Percentiles rank a stretch among this genome's conserved stretches.
phyloP scores from a whole-genome alignment of 257 asterid genomes.

The Plantago elongata region DNA sequence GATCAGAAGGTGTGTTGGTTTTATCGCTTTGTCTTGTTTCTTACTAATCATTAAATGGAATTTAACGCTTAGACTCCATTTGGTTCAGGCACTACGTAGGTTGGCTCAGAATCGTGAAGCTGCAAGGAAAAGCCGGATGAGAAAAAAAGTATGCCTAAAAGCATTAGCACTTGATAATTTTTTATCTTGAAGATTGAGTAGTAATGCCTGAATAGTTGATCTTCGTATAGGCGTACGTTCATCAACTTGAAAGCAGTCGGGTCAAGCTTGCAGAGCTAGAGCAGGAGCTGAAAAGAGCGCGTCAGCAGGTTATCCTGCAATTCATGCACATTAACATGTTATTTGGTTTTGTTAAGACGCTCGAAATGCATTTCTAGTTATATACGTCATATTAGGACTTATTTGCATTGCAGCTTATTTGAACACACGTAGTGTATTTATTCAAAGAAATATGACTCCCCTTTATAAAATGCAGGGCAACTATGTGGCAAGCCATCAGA shows the following conservation, averaged over 20 bases:
- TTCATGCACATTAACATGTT: neutral
- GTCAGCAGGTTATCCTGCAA: conserved; percentile 59
- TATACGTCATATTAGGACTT: too few species aligned
- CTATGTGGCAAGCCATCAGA: conserved; percentile 39
- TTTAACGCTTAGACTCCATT: conserved; percentile 1
- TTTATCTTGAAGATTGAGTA: neutral
- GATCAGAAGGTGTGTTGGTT: conserved; percentile 42
- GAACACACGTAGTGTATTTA: too few species aligned
- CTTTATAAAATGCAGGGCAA: conserved; percentile 37
- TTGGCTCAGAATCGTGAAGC: conserved; percentile 99
- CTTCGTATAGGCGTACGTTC: conserved; percentile 73
- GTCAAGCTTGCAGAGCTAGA: conserved; percentile 70
- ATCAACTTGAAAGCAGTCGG: conserved; percentile 84
- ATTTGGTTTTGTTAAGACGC: neutral
- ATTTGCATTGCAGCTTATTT: too few species aligned
- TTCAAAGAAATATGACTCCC: neutral
- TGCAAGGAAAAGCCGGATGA: conserved; percentile 86
- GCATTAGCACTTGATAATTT: neutral
- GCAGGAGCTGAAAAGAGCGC: conserved; percentile 71
- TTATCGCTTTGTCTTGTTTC: neutral
- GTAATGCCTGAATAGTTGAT: conserved; percentile 13
- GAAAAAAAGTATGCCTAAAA: conserved; percentile 60
- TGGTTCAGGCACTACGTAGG: conserved; percentile 66
- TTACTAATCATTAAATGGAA: neutral
- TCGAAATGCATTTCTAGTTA: too few species aligned